Conservation (phyloP, 805 yeast genomes). For the Kodamaea laetipori region DNA sequence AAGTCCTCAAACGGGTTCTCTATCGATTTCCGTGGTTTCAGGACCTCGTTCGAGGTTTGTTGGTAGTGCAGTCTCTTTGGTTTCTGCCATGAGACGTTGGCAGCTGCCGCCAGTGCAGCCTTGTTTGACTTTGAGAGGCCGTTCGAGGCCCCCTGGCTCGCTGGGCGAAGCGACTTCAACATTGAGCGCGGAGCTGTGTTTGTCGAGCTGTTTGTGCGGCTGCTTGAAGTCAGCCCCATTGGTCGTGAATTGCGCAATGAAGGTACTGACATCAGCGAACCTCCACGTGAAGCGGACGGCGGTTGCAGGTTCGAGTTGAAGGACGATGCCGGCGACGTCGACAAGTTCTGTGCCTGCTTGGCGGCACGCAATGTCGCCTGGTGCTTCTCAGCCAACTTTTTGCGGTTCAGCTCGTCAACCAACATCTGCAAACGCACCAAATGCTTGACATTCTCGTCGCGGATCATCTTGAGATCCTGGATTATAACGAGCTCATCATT, state of each 20-base stretch:
- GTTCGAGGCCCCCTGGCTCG: conserved; percentile 1
- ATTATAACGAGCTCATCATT: conserved; percentile 29
- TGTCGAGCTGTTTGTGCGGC: conserved; percentile 13
- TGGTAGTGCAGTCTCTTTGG: too few species aligned
- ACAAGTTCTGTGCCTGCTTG: conserved; percentile 5
- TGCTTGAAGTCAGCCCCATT: conserved; percentile 1
- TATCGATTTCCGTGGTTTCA: conserved; percentile 6
- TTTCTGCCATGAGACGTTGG: conserved; percentile 32
- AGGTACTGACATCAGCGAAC: conserved; percentile 21
- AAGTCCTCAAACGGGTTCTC: conserved; percentile 39
- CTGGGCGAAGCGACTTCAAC: conserved; percentile 35
- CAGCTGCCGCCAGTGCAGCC: conserved; percentile 31
- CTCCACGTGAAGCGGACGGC: conserved; percentile 6
- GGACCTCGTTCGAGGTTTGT: background rate
- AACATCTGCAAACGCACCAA: conserved; percentile 42
- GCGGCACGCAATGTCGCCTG: conserved; percentile 17
- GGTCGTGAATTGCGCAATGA: conserved; percentile 19
- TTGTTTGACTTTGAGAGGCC: conserved; percentile 17
- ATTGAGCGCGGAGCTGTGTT: conserved; percentile 25
- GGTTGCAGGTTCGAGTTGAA: background rate
- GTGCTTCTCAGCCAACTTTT: conserved; percentile 18
- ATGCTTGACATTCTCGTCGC: conserved; percentile 47
- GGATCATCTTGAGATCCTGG: conserved; percentile 36
- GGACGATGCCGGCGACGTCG: conserved; percentile 1
- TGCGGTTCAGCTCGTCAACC: conserved; percentile 39